Evolutionary conservation across 2,329 filamentous ascomycete genomes (phyloP), one percentile per base, ranked within the genome.

Genomic region (Arachnomyces sp.): DNA sequence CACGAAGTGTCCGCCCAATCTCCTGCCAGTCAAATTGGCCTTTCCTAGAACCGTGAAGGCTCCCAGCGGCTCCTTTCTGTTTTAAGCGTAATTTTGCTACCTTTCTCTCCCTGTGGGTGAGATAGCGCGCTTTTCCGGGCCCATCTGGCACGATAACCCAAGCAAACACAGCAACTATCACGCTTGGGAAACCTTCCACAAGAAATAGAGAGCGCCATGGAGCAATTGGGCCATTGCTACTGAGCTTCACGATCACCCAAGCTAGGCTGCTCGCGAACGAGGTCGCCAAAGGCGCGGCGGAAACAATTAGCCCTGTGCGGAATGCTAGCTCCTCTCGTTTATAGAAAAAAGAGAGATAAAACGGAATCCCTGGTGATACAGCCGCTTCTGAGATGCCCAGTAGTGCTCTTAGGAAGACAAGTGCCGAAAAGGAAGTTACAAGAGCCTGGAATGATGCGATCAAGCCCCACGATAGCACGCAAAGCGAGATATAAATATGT

Each of bases 181-280:
- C 74, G 17, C 84, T 87, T 1, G 88, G 88, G 44, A 93, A 90
- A 1, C 87, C 88, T 60, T 94, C 88, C 9, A 90, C 52, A 6
- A 94, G 72, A 54, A 94, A 93, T 18, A 94, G 71, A 2, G 89
- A 72, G n/a, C 88, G 76, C 88, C 88, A 94, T 3, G 84, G 78
- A 0, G 86, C 84, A 36, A 94, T 80, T 12, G 83, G 83, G 1
- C 75, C 69, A 44, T 71, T 55, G 35, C 76, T 66, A 37, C 78
- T 85, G 11, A 87, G 53, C 52, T 77, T 79, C 37, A 88, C 75
- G 46, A 95, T 90, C 15, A 80, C 55, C 80, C 83, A 72, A 6
- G 88, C 87, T 3, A 95, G 69, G 7, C 75, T 82, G 30, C 86
- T 86, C 0, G 88, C 88, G 48, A 92, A 81, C 2, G 73, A 76